These are phyloP conservation scores for Salix viminalis DNA, from an alignment of 345 rosid species.

Conservation along the genomic window DNA sequence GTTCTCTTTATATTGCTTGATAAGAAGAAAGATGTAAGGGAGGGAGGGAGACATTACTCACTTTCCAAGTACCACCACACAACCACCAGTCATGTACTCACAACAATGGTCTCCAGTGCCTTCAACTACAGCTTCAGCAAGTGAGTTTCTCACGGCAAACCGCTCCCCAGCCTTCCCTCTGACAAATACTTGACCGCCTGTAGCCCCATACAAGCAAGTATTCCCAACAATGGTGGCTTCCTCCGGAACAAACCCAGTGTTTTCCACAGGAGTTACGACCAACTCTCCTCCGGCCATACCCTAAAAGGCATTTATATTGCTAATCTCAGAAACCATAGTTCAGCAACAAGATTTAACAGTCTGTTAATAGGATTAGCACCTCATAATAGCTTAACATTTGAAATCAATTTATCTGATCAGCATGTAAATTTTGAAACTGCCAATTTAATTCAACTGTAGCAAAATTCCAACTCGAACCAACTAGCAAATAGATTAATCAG, in stretches of 20 bases:
- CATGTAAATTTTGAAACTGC: background rate
- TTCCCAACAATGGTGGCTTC: slow-evolving; percentile 95
- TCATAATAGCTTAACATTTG: slow-evolving; percentile 1
- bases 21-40: background rate
- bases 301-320: slow-evolving; percentile 33
- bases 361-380: background rate
- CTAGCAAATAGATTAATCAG: background rate
- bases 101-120: slow-evolving; percentile 98
- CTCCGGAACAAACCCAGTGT: slow-evolving; percentile 77
- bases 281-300: slow-evolving; percentile 99
- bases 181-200: slow-evolving; percentile 90
- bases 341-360: background rate
- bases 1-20: slow-evolving; percentile 5
- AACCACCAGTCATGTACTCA: slow-evolving; percentile 99
- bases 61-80: slow-evolving; percentile 95
- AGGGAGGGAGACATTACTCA: slow-evolving; percentile 37
- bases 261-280: slow-evolving; percentile 76
- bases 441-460: background rate
- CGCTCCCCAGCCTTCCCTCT: slow-evolving; percentile 99
- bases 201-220: slow-evolving; percentile 95
- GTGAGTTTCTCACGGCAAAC: slow-evolving; percentile 97
- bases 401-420: background rate
- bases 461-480: background rate
- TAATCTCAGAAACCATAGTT: slow-evolving; percentile 16
- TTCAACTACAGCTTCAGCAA: slow-evolving; percentile 96